Base-by-base conservation (phyloP, 495 filamentous ascomycete species). In the Aspergillus heteromorphus region DNA sequence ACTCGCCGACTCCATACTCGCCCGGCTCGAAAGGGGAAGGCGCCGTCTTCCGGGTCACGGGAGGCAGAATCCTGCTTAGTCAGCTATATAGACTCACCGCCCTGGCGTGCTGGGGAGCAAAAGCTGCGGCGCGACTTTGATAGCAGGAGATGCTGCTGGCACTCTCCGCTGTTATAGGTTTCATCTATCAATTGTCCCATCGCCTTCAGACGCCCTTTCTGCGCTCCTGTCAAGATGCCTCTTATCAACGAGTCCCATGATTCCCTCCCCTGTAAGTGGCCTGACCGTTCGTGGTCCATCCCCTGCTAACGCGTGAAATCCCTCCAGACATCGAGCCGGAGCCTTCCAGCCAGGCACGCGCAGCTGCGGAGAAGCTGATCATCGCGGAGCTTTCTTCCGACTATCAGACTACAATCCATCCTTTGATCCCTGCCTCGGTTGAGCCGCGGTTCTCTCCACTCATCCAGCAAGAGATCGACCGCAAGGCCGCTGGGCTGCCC, bases 201-300 rank as follows among this genome's bases (percentile, higher is more conserved):
- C 2, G 31, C 13, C n/a, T 38, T 14, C 11, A 13, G 5, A 5
- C 34, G 11, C 5, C 6, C 34, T 38, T 14, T 38, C 13, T 2
- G 0, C n/a, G 9, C 5, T 38, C 34, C 34, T 38, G 34, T 30
- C 61, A 70, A 60, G 50, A 88, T 90, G 85, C 79, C 87, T 52
- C 77, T 89, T 49, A 85, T 88, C 54, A 82, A 79, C 47, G 81
- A 82, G 58, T 78, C 81, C 40, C 87, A 92, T 72, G 90, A 95
- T 65, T 95, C 89, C 13, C 83, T 95, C 14, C 90, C 89, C 18
- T 95, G 89, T 91, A 83, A 40, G 61, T 51, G 23, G 48, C 20
- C 49, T 49, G n/a, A n/a, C 48, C 20, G 31, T 23, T 18, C 30
- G 29, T 20, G 19, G 8, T n/a, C n/a, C 36, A 51, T 14, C 8